Conservation (phyloP, 2,329 filamentous ascomycete genomes). For the Fusarium tuaranense region DNA sequence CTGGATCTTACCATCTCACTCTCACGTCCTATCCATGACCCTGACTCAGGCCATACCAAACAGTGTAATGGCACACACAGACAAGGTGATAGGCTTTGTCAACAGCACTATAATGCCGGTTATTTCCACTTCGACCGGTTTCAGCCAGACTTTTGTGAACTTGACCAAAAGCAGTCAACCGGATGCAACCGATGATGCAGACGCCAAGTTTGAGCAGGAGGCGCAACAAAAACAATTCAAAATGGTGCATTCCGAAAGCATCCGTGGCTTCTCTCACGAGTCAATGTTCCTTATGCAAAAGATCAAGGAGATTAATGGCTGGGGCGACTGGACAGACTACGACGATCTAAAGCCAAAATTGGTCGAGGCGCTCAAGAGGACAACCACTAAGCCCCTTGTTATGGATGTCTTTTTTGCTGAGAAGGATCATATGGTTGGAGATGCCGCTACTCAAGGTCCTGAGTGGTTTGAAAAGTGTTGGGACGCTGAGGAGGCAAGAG, state of each 20-base stretch:
- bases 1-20: constrained; percentile 17
- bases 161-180: not conserved
- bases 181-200: not conserved
- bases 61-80: constrained; percentile 6
- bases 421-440: constrained; percentile 23
- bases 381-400: not conserved
- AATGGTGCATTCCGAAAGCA: not conserved
- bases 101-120: constrained; percentile 12
- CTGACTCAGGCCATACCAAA: constrained; percentile 9
- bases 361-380: not conserved
- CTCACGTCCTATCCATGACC: constrained; percentile 1
- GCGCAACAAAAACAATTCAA: constrained; percentile 9
- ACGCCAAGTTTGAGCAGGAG: constrained; percentile 9
- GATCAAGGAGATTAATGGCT: not conserved
- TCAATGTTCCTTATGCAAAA: constrained; percentile 29
- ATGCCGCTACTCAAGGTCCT: not conserved
- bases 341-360: constrained; percentile 16
- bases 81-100: constrained; percentile 23
- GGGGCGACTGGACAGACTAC: constrained; percentile 24
- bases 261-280: constrained; percentile 17
- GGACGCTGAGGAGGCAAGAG: not conserved
- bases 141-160: constrained; percentile 12
- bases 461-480: constrained; percentile 20
- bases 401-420: constrained; percentile 25
- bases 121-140: constrained; percentile 10